Base-by-base conservation (phyloP, 345 rosid species). In the Syzygium jambos region DNA sequence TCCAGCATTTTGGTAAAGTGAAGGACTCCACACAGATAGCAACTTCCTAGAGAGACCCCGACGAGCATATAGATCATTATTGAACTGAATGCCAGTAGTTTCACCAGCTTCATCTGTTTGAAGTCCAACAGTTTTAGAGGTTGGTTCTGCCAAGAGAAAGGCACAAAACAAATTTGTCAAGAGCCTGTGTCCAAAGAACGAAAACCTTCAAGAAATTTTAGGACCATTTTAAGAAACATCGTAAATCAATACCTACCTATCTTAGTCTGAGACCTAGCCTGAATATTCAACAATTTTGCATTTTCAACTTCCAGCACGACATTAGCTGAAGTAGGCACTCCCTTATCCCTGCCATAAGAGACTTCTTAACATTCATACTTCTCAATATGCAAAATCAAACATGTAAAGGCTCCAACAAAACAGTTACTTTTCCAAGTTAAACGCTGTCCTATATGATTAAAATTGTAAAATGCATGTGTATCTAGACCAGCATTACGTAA, bases 61-160 rank as follows among this genome's bases (percentile, higher is more conserved):
- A 85, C 85, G 87, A 85, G 87, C 88, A 57, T 85, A 78, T 55
- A 87, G 86, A 87, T 93, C 90, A 86, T 84, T 84, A 7, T 82
- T 82, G 51, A 53, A 88, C 52, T 57, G 83, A 78, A 59, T 19
- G 41, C 43, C 77, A 63, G 78, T 38, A 84, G 77, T 54, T 80
- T 78, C 92, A 59, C 34, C 85, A 85, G 57, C 85, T 85, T 85
- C 80, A n/a, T 93, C 95, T 9, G 95, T 92, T 87, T 96, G 99
- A 89, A 97, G 93, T 92, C 98, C 98, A 78, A 90, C 88, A 65
- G 92, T 90, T 92, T 89, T 92, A 85, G 89, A 92, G 30, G 95
- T 92, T 89, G 93, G 89, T 91, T 88, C 89, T 89, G 86, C 94
- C 91, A 89, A 89, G 78, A 88, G 63, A 89, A 52, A 59, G 21